Base-by-base conservation (phyloP, 345 rosid genomes). In the Lepidium africanum region DNA sequence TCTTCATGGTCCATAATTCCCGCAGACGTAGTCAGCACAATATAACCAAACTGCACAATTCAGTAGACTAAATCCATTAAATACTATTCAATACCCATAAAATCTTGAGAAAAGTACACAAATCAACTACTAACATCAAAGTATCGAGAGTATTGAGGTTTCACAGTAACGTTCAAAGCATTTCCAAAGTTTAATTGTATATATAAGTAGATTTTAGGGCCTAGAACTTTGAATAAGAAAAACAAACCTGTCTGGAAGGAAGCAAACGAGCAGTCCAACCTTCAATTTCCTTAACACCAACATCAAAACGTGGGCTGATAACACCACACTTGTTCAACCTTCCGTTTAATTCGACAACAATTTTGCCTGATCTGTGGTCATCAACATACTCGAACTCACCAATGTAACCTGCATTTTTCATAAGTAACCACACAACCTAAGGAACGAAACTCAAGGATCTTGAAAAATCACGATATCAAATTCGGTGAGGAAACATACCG, bases 201-300 rank as follows among this genome's bases (percentile, higher is more conserved):
- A 32, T 12, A 15, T 7, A 11, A 45, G 11, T 11, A 11, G 39
- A 3, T 9, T 8, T 32, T 5, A 40, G 27, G 2, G 7, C 45
- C 5, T 32, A 21, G 32, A 35, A 42, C 37, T 9, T 5, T 1
- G n/a, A 2, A 17, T 13, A 10, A 67, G 16, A 41, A 42, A n/a
- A 35, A 0, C 72, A 1, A 64, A 82, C 83, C 80, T 82, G 83
- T 82, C 83, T 77, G 0, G 86, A 80, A 58, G 86, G 86, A 37
- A 82, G 86, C 32, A 82, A 43, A 63, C 83, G 79, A 27, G 86
- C 83, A 80, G 86, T 82, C 86, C 86, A 82, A 2, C 83, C 52
- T 75, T 82, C 86, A 51, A 82, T 82, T 41, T 82, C 83, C 68
- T 82, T 80, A 27, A 82, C 83, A 33, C 86, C 86, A 59, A 82